Base-by-base conservation (phyloP, 202 grass and related monocot species). In the Tripidium arundinaceum region DNA sequence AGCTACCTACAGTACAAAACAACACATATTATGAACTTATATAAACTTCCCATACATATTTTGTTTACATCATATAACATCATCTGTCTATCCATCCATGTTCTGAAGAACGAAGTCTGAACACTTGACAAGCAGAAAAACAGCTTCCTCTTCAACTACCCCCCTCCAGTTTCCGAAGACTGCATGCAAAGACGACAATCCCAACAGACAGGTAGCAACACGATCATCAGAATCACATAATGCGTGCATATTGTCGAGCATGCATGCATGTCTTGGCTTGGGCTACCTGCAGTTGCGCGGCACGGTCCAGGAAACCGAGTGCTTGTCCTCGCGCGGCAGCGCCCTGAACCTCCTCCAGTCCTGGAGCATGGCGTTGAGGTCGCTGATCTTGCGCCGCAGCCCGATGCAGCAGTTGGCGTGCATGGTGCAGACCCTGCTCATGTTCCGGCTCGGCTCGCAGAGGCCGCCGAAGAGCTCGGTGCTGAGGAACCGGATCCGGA, bases 381-480 rank as follows among this genome's bases (percentile, higher is more conserved):
- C 93, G 14, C 75, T 25, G 33, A 92, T 52, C 87, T 92, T 96
- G 16, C 83, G 78, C 2, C 62, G 24, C 11, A 92, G 73, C 0
- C 90, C 85, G 43, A 96, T 65, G 75, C 93, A 92, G 71, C 93
- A 96, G 65, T 96, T 96, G 28, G 87, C 85, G 84, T 96, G 93
- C 93, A 96, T 96, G 24, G 93, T 96, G 70, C 85, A 92, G 22
- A 92, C 85, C 19, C 75, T 34, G 67, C 83, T 84, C 62, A 96
- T 58, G 72, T 90, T 83, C 26, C 83, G 78, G 79, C 93, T 88
- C 10, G 80, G 85, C 74, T 96, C 83, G 78, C 93, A 95, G 43
- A 95, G 65, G 13, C 89, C 93, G 3, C 87, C 87, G 37, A 95
- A 95, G 84, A 88, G 70, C 10, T 91, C 82, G 12, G 93, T 95